Evolutionary conservation across 495 filamentous ascomycete species (phyloP).

Genomic region (Amphirosellinia nigrospora): DNA sequence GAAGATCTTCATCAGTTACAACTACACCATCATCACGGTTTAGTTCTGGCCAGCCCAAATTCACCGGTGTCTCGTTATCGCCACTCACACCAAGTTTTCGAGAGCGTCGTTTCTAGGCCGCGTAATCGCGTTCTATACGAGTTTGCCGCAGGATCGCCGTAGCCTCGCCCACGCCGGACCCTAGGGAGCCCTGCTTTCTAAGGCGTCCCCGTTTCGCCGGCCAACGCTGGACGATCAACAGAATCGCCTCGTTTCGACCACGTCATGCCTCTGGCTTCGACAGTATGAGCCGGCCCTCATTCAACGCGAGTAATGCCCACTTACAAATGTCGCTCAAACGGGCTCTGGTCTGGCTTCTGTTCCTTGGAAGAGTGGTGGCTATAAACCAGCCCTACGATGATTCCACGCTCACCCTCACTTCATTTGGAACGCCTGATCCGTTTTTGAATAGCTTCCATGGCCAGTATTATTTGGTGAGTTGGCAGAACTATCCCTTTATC

Average conservation of each 20-base stretch:
- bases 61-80: neutral
- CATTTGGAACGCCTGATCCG: constrained; percentile 39
- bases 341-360: constrained; percentile 20
- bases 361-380: neutral
- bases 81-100: neutral
- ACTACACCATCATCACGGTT: neutral
- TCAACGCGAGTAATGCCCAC: constrained; percentile 5
- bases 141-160: constrained; percentile 1
- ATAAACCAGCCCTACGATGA: constrained; percentile 35
- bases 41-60: neutral
- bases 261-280: constrained; percentile 18
- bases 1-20: neutral
- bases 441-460: constrained; percentile 35
- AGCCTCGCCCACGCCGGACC: constrained; percentile 6
- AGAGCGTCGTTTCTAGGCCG: neutral
- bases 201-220: neutral
- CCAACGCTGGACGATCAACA: neutral
- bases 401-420: constrained; percentile 38
- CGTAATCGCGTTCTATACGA: neutral
- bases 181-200: neutral
- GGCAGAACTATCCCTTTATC: neutral
- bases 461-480: constrained; percentile 38
- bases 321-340: constrained; percentile 10
- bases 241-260: neutral
- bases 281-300: neutral